Base-by-base conservation (phyloP, 441 rosid species). In the Macaranga tanarius region DNA sequence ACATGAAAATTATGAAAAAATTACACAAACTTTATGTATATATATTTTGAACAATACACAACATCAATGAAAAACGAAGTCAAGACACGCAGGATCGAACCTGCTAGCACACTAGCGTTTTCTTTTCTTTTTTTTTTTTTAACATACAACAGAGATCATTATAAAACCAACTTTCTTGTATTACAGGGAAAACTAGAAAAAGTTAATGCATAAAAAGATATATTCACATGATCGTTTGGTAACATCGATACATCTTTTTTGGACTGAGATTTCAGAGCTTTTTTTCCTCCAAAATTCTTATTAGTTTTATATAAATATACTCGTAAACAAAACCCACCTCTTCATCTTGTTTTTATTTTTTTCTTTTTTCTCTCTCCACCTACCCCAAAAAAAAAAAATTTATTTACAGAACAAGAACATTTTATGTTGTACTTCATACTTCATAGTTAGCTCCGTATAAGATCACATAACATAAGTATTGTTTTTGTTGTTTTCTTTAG, bases 261-360 rank as follows among this genome's bases (percentile, higher is more conserved):
- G 74, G 83, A 71, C 80, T 76, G 79, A 71, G 82, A 76, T 64
- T 76, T 73, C 79, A 73, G 63, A 74, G 80, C 23, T 38, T 45
- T 50, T 56, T 15, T 1, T n/a, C n/a, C 31, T 28, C 3, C 2
- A 28, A 28, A 28, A 28, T 28, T 28, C 31, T 28, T 28, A 28
- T 28, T 28, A 28, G 31, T 28, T 28, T 1, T 28, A 28, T 28
- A 28, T 28, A 28, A 28, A 28, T 28, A 28, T 28, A 28, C 31
- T 3, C 3, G 31, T 3, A 28, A 28, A 28, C 31, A 28, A 28
- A 28, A 3, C 31, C 31, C 31, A 28, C 7, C 26, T 40, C 68
- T 69, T 61, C n/a, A n/a, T n/a, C 65, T 13, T 26, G 51, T 48
- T 15, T 10, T 16, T 59, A 1, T 58, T 74, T 26, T 16, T 55